Evolutionary conservation across 306 rosid genomes (phyloP).

Genomic region (Ormosia emarginata): DNA sequence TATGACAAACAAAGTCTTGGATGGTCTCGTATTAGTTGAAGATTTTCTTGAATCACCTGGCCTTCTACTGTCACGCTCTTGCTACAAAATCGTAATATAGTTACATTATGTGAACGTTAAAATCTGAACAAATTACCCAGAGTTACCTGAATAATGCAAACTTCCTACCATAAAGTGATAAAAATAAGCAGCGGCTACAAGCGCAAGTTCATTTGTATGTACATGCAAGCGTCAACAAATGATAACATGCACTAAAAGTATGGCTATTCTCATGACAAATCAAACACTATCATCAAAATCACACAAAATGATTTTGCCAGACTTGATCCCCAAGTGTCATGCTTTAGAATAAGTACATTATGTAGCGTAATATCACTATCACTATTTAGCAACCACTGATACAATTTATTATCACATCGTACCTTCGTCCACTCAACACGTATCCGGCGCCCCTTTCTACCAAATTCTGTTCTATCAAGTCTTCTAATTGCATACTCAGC

Average conservation of each 20-base stretch:
- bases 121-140: slow-evolving; percentile 2
- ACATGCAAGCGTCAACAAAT: neutral
- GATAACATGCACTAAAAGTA: neutral
- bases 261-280: neutral
- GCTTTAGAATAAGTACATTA: neutral
- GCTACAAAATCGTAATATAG: slow-evolving; percentile 48
- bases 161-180: neutral
- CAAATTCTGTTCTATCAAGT: slow-evolving; percentile 85
- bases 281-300: neutral
- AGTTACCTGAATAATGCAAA: neutral
- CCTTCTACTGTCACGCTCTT: slow-evolving; percentile 71
- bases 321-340: neutral
- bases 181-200: slow-evolving; percentile 11
- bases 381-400: neutral
- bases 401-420: neutral
- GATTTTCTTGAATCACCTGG: slow-evolving; percentile 59
- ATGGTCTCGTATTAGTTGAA: slow-evolving; percentile 56
- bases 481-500: slow-evolving; percentile 87
- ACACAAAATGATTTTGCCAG: neutral
- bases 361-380: neutral
- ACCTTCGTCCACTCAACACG: slow-evolving; percentile 92
- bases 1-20: slow-evolving; percentile 75
- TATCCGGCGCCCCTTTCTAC: slow-evolving; percentile 75
- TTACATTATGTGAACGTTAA: neutral
- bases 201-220: slow-evolving; percentile 10